A percentile compares a stretch with the other conserved stretches of the same genome.
These are phyloP conservation scores for Neurospora crassa DNA, from an alignment of 2,329 filamentous ascomycete species.

Conservation along the genomic window DNA sequence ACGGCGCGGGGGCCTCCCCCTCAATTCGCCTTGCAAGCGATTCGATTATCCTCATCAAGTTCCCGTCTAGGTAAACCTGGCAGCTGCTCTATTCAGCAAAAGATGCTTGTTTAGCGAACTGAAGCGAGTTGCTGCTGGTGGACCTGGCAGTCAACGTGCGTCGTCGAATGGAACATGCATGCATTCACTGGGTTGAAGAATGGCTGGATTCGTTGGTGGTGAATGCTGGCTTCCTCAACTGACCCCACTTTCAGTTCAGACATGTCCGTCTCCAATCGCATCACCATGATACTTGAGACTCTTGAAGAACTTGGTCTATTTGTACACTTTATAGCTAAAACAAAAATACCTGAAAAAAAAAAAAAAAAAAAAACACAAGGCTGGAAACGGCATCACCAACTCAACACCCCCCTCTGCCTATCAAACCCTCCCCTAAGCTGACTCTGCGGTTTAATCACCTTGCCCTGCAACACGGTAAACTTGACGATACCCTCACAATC, in stretches of 20 bases:
- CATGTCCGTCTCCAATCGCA: background rate
- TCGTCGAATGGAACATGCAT: too few species aligned
- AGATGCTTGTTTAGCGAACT: background rate
- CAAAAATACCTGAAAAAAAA: too few species aligned
- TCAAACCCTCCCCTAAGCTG: constrained; percentile 91
- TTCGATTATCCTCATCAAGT: background rate
- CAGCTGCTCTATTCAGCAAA: background rate
- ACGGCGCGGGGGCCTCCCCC: background rate
- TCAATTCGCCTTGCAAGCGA: background rate
- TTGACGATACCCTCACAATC: constrained; percentile 88
- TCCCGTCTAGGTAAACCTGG: background rate
- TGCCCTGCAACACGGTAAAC: constrained; percentile 86
- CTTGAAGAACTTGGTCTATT: background rate
- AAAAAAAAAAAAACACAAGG: too few species aligned
- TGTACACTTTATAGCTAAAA: background rate
- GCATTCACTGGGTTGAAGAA: too few species aligned
- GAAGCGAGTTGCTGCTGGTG: background rate
- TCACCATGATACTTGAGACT: background rate
- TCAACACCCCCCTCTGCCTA: constrained; percentile 66
- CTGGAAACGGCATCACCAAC: constrained; percentile 53
- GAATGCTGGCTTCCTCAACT: background rate
- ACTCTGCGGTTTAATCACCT: constrained; percentile 79
- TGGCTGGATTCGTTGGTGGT: too few species aligned
- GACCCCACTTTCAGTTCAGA: background rate
- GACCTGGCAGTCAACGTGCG: background rate